Evolutionary conservation across 805 yeast genomes (phyloP), one percentile per base, ranked within the genome.

Genomic region (Yarrowia sp.): DNA sequence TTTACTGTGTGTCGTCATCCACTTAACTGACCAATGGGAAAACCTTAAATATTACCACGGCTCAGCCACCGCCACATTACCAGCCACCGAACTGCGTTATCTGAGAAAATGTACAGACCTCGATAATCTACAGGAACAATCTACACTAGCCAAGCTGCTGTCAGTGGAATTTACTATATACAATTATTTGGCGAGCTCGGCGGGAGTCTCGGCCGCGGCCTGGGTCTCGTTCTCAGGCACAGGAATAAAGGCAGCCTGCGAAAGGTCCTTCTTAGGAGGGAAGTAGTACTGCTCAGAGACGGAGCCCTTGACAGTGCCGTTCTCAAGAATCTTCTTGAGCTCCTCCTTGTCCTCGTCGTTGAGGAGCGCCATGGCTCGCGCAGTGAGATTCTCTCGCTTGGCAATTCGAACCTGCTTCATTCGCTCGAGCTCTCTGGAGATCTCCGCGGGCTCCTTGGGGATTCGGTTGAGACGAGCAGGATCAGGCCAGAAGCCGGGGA

Each of bases 401-500:
- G 85, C 96, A 2, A 81, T 71, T 64, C 92, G 80, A 61, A 85
- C 96, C 66, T 84, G 82, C 72, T 85, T 84, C 80, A 92, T 86
- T 72, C 97, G 83, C 14, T 96, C 97, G 36, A 92, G 77, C 71
- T 92, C 98, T 1, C 94, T 93, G 71, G 89, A 87, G 64, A 92
- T 90, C 71, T 92, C 97, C 69, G 87, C 88, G 2, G 91, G 91
- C 70, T 92, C 97, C 70, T 91, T 92, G 2, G 98, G 98, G 33
- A 92, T 86, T 74, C 89, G 87, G 72, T 92, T 91, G 67, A 90
- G 79, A 2, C 97, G 87, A 41, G 88, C 87, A 41, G 97, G 97
- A 72, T 91, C 97, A 2, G 98, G 98, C 96, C 97, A 91, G 75
- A 90, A 92, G 19, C 97, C 97, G 8, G 96, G 96, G 51, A 91